phyloP scores from a whole-genome alignment of 2,329 filamentous ascomycete species.

The Hymenoscyphus occultus region DNA sequence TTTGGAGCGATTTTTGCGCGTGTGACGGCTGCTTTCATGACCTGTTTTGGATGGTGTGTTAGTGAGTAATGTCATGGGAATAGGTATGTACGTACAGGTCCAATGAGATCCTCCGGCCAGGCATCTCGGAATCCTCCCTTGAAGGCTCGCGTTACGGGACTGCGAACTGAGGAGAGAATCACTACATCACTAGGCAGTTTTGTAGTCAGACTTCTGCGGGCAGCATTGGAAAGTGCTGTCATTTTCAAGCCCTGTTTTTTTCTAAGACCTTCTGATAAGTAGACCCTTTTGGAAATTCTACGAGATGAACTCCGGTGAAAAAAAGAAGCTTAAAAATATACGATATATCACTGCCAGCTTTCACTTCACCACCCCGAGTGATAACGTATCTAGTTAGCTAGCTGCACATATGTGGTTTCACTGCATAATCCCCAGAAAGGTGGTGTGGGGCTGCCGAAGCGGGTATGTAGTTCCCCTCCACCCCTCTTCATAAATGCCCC shows the following conservation, averaged over 20 bases:
- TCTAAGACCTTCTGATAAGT: neutral
- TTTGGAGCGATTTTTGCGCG: constrained; percentile 59
- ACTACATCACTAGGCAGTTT: constrained; percentile 64
- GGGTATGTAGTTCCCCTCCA: neutral
- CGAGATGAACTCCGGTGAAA: neutral
- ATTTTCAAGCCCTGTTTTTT: neutral
- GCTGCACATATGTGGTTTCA: neutral
- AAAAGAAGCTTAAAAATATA: neutral
- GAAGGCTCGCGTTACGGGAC: constrained; percentile 62
- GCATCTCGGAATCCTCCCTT: constrained; percentile 66
- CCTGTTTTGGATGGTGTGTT: constrained; percentile 12
- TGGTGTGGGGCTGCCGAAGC: neutral
- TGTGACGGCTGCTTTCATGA: constrained; percentile 50
- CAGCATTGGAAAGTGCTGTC: constrained; percentile 19
- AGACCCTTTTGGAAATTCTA: neutral
- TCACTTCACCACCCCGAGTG: neutral
- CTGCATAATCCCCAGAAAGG: neutral
- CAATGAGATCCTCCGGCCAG: constrained; percentile 64
- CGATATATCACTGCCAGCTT: neutral
- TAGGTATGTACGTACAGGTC: constrained; percentile 36
- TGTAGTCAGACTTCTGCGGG: constrained; percentile 14
- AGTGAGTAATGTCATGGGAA: neutral
- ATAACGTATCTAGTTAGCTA: neutral
- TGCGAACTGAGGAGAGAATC: constrained; percentile 64
- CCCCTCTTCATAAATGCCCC: neutral